Percentiles rank a stretch among this genome's conserved stretches.
These are phyloP conservation scores for Triadica sebifera DNA, from an alignment of 345 rosid species.

Conservation along the genomic window DNA sequence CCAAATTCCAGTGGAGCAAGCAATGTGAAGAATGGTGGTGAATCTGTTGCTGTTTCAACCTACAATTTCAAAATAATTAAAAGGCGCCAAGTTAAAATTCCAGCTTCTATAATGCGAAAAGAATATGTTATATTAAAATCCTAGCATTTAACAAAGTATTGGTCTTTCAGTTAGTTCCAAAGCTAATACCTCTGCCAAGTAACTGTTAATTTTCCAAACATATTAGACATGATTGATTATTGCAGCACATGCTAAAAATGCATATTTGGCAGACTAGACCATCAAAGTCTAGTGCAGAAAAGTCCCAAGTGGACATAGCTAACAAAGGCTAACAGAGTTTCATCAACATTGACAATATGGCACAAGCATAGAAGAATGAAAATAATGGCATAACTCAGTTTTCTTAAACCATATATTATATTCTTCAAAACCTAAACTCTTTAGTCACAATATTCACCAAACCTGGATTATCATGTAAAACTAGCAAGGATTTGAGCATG, in stretches of 20 bases:
- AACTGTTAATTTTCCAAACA: not conserved
- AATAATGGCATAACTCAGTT: not conserved
- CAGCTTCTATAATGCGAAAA: not conserved
- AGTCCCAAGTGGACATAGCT: not conserved
- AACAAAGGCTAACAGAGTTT: not conserved
- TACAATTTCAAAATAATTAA: conserved; percentile 31
- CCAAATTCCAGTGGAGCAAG: conserved; percentile 67
- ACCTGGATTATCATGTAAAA: not conserved
- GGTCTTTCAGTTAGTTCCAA: not conserved
- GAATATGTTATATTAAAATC: not conserved
- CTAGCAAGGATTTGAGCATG: not conserved
- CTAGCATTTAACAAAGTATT: not conserved
- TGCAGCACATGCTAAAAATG: not conserved
- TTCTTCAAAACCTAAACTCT: too few species aligned
- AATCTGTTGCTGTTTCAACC: conserved; percentile 87
- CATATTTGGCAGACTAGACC: not conserved
- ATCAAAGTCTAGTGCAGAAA: not conserved
- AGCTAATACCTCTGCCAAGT: not conserved
- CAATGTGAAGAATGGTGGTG: conserved; percentile 73
- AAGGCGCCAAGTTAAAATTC: conserved; percentile 5
- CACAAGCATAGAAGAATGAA: not conserved
- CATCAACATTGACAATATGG: not conserved
- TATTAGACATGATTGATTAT: not conserved
- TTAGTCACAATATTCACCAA: not conserved
- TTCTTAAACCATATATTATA: not conserved